Base-by-base conservation (phyloP, 345 rosid species). In the Melaleuca quinquenervia region DNA sequence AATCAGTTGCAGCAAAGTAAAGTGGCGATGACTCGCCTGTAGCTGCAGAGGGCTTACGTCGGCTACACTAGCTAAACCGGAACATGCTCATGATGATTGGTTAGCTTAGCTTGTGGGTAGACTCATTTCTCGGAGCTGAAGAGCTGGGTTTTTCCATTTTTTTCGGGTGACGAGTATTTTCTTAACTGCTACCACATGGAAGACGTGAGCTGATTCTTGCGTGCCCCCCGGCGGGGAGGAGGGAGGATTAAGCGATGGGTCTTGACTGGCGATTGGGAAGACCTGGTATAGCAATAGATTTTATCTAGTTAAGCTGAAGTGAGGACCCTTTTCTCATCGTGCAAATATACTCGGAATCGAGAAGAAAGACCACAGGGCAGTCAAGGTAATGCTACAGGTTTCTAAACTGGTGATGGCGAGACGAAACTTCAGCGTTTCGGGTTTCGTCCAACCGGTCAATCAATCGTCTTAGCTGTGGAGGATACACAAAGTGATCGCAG, bases 1-100 rank as follows among this genome's bases (percentile, higher is more conserved):
- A 89, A 86, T 78, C 89, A 6, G 76, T 84, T 41, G 84, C 41
- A 58, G 83, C 89, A 22, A 83, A 52, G 60, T 83, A 51, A 83
- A 26, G 29, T 9, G 54, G 44, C 44, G 44, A 50, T 3, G 1
- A 51, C 26, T 29, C 27, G 24, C 60, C 27, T 8, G 12, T 3
- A 55, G n/a, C 26, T 22, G 60, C 11, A 11, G 60, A 21, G 26
- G 56, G 6, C 3, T 24, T 53, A 53, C 7, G 56, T 53, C 3
- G 27, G 60, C 60, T 7, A 7, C 80, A 36, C 80, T 70, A 32
- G 26, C 48, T 70, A 11, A 70, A 36, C 80, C 4, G 48, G 80
- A 70, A 70, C 2, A 20, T 70, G 80, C 80, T 70, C 14, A 1
- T 70, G 48, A 70, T 70, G 24, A 70, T 70, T 70, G 80, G 26